phyloP scores from a whole-genome alignment of 2,329 filamentous ascomycete genomes.

The Grosmannia huntii region DNA sequence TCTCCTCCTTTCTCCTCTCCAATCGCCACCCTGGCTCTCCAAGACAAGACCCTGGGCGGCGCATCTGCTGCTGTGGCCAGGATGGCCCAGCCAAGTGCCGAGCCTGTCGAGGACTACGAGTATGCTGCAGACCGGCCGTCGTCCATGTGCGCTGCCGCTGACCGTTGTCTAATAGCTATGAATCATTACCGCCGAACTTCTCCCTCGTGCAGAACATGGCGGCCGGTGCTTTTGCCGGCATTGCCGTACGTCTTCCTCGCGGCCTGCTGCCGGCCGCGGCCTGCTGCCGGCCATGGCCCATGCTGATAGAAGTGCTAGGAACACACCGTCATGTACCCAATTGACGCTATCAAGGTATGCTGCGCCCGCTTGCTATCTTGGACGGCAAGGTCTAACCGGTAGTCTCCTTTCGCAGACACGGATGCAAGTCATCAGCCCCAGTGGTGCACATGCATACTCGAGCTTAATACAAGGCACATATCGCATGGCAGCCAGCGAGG shows the following conservation, averaged over 20 bases:
- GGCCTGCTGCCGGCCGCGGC: too few relatives aligned
- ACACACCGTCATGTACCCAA: constrained; percentile 97
- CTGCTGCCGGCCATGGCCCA: too few relatives aligned
- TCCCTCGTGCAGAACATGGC: constrained; percentile 89
- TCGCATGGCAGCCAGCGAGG: constrained; percentile 82
- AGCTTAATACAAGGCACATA: constrained; percentile 87
- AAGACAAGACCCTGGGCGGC: constrained; percentile 47
- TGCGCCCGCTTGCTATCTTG: not conserved
- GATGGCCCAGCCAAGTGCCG: constrained; percentile 56
- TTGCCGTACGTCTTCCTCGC: constrained; percentile 56
- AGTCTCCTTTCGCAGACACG: constrained; percentile 54
- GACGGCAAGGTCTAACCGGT: not conserved
- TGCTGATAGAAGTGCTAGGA: constrained; percentile 43
- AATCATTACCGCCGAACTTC: constrained; percentile 88
- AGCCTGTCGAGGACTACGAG: constrained; percentile 54
- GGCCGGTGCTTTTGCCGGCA: constrained; percentile 91
- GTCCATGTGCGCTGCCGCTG: constrained; percentile 3
- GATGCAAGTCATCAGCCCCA: constrained; percentile 91
- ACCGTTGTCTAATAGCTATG: constrained; percentile 47
- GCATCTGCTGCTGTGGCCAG: constrained; percentile 54
- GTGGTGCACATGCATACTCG: constrained; percentile 67
- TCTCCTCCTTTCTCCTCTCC: not conserved
- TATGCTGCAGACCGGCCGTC: constrained; percentile 25
- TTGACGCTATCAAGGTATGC: constrained; percentile 87
- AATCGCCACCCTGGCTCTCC: constrained; percentile 49